A percentile compares a stretch with the other conserved stretches of the same genome.
Conservation (phyloP, 805 yeast genomes). For the Saturnispora sanitii region DNA sequence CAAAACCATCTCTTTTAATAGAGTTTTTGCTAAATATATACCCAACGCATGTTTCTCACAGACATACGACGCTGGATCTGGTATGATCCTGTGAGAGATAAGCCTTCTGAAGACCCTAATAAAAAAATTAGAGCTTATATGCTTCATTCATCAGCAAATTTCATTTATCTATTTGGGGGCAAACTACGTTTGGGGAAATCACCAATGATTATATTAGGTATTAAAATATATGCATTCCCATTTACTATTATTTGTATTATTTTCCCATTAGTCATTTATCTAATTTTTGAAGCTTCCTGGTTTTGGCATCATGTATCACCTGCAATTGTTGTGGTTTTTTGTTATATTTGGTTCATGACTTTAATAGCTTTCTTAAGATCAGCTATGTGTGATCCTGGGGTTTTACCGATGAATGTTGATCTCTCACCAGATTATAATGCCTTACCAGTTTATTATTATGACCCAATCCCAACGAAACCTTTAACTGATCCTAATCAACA, state of each 20-base stretch:
- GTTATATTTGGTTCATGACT: conserved; percentile 47
- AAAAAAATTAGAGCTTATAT: conserved; percentile 37
- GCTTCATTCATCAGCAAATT: conserved; percentile 24
- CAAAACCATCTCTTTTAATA: background rate
- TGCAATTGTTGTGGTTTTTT: conserved; percentile 43
- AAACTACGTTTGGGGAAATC: conserved; percentile 37
- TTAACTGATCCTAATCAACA: conserved; percentile 1
- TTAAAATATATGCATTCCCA: conserved; percentile 11
- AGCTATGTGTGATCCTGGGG: conserved; percentile 60
- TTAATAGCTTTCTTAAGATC: conserved; percentile 42
- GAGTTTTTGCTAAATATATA: background rate
- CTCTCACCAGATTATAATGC: conserved; percentile 30
- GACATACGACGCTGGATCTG: conserved; percentile 2
- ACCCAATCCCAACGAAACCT: conserved; percentile 23
- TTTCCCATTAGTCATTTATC: conserved; percentile 41
- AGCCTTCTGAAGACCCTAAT: conserved; percentile 1
- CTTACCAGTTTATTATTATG: conserved; percentile 51
- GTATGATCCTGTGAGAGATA: conserved; percentile 2
- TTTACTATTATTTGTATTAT: conserved; percentile 8
- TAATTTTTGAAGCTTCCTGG: conserved; percentile 43
- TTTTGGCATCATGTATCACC: conserved; percentile 49
- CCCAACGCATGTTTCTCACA: background rate
- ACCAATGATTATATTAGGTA: background rate
- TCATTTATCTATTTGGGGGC: conserved; percentile 57
- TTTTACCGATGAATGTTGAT: conserved; percentile 59